Evolutionary conservation across 148 eudicot species (phyloP).

Genomic region (Rhododendron kiyosumense): DNA sequence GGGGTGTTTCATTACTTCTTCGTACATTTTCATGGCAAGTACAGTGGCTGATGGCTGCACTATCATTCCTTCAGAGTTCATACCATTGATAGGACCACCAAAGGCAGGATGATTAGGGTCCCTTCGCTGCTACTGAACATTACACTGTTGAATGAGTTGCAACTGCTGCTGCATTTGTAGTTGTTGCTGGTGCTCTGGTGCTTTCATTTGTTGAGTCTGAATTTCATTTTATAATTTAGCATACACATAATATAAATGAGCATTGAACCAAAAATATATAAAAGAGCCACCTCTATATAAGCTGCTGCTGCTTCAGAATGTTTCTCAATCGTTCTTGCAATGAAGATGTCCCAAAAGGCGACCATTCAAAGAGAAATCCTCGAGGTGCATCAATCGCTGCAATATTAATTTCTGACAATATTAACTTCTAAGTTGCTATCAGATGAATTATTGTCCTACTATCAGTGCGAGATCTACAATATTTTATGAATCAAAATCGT

Average conservation of each 20-base stretch:
- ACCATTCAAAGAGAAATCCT: slow-evolving; percentile 99
- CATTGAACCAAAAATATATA: neutral
- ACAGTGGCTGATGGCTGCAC: slow-evolving; percentile 52
- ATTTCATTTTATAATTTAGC: neutral
- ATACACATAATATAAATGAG: neutral
- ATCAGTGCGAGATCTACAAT: too few relatives aligned
- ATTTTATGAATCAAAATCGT: too few relatives aligned
- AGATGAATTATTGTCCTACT: neutral
- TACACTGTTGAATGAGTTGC: slow-evolving; percentile 91
- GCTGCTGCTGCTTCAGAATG: slow-evolving; percentile 96
- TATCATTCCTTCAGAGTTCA: slow-evolving; percentile 37
- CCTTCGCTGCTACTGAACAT: neutral
- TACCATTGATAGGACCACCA: too few relatives aligned
- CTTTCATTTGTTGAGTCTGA: slow-evolving; percentile 87
- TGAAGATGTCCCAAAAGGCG: slow-evolving; percentile 96
- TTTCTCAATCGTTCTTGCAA: slow-evolving; percentile 92
- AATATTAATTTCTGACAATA: slow-evolving; percentile 18
- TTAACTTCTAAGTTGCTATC: neutral
- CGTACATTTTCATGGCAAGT: slow-evolving; percentile 42
- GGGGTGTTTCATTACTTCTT: slow-evolving; percentile 52
- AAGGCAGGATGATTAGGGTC: too few relatives aligned
- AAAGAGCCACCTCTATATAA: slow-evolving; percentile 69
- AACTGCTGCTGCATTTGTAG: slow-evolving; percentile 70
- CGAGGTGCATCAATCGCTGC: slow-evolving; percentile 99
- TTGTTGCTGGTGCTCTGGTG: slow-evolving; percentile 84